Evolutionary conservation across 352 stramenopile species (phyloP).

Genomic region (Pythium chondricola): DNA sequence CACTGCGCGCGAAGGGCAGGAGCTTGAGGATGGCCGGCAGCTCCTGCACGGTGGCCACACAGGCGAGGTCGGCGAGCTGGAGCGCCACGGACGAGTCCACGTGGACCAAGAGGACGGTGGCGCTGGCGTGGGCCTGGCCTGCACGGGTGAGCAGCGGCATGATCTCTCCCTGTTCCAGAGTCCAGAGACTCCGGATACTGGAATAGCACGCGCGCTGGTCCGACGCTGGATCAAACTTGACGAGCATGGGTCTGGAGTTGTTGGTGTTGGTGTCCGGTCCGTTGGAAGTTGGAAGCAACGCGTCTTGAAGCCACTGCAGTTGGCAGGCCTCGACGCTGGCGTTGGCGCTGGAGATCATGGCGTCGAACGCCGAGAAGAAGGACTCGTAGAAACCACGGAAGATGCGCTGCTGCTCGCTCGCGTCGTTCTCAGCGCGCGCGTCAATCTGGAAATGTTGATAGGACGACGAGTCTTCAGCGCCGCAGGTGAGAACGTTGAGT

Average conservation of each 20-base stretch:
- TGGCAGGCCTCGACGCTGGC: slow-evolving; percentile 55
- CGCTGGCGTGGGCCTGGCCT: slow-evolving; percentile 18
- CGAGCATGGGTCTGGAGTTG: slow-evolving; percentile 28
- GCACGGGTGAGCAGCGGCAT: slow-evolving; percentile 51
- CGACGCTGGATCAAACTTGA: slow-evolving; percentile 32
- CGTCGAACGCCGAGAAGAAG: slow-evolving; percentile 63
- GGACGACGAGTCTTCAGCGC: slow-evolving; percentile 25
- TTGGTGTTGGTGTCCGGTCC: background rate
- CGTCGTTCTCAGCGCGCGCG: slow-evolving; percentile 14
- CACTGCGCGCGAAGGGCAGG: slow-evolving; percentile 39
- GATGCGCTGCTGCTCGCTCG: slow-evolving; percentile 20
- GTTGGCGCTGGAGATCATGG: slow-evolving; percentile 50
- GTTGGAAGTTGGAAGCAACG: slow-evolving; percentile 36
- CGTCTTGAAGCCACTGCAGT: slow-evolving; percentile 55
- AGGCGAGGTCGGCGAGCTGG: slow-evolving; percentile 9
- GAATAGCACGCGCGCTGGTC: slow-evolving; percentile 44
- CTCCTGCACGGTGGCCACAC: slow-evolving; percentile 7
- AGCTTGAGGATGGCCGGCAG: slow-evolving; percentile 52
- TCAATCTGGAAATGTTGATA: slow-evolving; percentile 33
- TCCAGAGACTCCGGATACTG: slow-evolving; percentile 31
- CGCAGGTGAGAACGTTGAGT: slow-evolving; percentile 27
- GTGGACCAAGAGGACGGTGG: slow-evolving; percentile 51
- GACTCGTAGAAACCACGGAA: slow-evolving; percentile 49
- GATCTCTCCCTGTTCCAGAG: slow-evolving; percentile 26
- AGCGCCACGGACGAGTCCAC: slow-evolving; percentile 23